These are phyloP conservation scores for Plantago coronopus DNA, from an alignment of 305 asterid species.

Conservation along the genomic window DNA sequence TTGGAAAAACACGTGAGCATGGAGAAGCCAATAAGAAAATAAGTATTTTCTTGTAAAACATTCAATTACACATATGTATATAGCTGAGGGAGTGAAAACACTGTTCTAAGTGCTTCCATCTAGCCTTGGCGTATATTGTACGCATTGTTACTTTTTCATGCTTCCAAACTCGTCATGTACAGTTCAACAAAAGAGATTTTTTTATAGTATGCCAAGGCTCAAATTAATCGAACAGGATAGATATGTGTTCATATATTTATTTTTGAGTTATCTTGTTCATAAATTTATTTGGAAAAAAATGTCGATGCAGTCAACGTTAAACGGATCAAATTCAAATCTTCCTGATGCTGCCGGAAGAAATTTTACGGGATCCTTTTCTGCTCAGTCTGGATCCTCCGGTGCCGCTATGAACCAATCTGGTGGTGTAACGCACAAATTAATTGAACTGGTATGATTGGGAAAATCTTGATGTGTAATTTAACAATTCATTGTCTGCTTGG, in stretches of 20 bases:
- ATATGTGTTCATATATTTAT: constrained; percentile 14
- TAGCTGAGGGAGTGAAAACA: neutral
- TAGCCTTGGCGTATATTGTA: neutral
- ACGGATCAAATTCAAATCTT: constrained; percentile 66
- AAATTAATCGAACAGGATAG: neutral
- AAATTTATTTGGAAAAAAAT: constrained; percentile 21
- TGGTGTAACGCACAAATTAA: constrained; percentile 29
- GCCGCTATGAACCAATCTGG: constrained; percentile 68
- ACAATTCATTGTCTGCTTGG: constrained; percentile 12
- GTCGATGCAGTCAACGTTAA: constrained; percentile 54
- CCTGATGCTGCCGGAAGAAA: constrained; percentile 62
- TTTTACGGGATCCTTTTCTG: constrained; percentile 53
- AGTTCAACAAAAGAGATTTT: too few relatives aligned
- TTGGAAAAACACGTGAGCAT: neutral
- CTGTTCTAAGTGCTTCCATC: neutral
- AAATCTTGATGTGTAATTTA: constrained; percentile 7
- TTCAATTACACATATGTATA: too few relatives aligned
- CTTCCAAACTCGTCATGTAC: neutral
- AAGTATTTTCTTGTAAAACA: neutral
- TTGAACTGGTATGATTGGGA: constrained; percentile 18
- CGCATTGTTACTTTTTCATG: neutral
- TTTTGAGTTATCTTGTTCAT: constrained; percentile 15
- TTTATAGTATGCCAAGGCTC: neutral
- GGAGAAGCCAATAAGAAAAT: neutral
- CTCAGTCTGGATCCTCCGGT: constrained; percentile 69